phyloP scores from a whole-genome alignment of 2,329 filamentous ascomycete species.

The Paradendryphiella salina region DNA sequence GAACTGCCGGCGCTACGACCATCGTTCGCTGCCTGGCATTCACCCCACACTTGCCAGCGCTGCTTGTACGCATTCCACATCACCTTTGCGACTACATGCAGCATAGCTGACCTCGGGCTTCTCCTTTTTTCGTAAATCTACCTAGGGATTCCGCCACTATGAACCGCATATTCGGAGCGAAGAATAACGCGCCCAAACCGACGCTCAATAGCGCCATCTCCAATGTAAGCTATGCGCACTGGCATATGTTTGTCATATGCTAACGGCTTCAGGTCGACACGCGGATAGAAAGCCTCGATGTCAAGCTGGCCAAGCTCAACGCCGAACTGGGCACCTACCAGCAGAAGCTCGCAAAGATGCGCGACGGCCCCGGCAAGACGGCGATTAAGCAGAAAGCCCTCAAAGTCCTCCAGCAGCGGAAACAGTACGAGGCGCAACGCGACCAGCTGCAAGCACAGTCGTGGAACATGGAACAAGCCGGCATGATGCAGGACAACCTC shows the following conservation, averaged over 20 bases:
- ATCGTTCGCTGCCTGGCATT: slow-evolving; percentile 12
- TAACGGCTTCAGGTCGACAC: slow-evolving; percentile 67
- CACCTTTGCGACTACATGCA: not conserved
- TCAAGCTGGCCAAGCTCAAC: slow-evolving; percentile 90
- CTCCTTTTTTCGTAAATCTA: not conserved
- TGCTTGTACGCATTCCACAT: not conserved
- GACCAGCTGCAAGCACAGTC: slow-evolving; percentile 92
- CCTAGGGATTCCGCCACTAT: slow-evolving; percentile 55
- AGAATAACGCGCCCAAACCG: slow-evolving; percentile 84
- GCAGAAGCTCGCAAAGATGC: slow-evolving; percentile 85
- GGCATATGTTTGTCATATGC: slow-evolving; percentile 8
- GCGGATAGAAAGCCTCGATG: slow-evolving; percentile 83
- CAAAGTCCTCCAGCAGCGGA: slow-evolving; percentile 89
- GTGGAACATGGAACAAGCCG: slow-evolving; percentile 99
- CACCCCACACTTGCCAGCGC: slow-evolving; percentile 13
- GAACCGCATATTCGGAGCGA: slow-evolving; percentile 95
- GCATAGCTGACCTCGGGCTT: not conserved
- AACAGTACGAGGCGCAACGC: slow-evolving; percentile 90
- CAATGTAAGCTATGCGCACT: slow-evolving; percentile 61
- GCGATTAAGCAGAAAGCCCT: slow-evolving; percentile 93
- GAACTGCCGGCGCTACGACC: slow-evolving; percentile 13
- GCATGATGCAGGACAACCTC: slow-evolving; percentile 98
- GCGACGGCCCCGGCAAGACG: slow-evolving; percentile 89
- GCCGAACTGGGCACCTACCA: slow-evolving; percentile 88
- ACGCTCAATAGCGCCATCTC: slow-evolving; percentile 80